These are phyloP conservation scores for Paratinospora sagittata DNA, from an alignment of 164 flowering plant genomes.

Conservation along the genomic window DNA sequence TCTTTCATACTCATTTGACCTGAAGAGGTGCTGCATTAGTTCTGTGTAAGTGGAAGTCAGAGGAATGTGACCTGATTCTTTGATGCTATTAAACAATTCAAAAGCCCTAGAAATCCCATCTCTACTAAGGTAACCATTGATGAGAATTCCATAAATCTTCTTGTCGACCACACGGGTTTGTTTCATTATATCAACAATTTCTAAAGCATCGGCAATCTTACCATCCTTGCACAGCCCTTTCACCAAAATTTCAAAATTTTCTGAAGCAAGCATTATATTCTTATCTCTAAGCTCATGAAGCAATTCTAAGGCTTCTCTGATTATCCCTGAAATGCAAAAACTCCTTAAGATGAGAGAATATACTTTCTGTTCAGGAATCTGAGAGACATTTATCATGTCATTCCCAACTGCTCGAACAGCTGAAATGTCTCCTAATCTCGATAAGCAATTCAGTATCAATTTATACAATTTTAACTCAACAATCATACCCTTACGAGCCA, in stretches of 20 bases:
- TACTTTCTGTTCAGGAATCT: constrained; percentile 37
- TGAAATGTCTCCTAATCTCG: constrained; percentile 45
- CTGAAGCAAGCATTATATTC: constrained; percentile 27
- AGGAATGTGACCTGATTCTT: constrained; percentile 44
- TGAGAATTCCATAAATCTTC: constrained; percentile 45
- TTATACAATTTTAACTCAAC: constrained; percentile 35
- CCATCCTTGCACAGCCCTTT: constrained; percentile 65
- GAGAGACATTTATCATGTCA: constrained; percentile 54
- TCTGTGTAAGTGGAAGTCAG: constrained; percentile 49
- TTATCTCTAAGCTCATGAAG: constrained; percentile 47
- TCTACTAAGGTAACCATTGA: constrained; percentile 50
- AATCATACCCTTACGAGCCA: constrained; percentile 40
- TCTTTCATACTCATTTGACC: constrained; percentile 41
- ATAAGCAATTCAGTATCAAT: constrained; percentile 43
- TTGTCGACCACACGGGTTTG: constrained; percentile 31
- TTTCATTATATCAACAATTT: constrained; percentile 65
- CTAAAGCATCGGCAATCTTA: constrained; percentile 61
- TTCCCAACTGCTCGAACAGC: constrained; percentile 42
- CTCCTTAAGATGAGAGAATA: constrained; percentile 45
- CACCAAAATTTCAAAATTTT: constrained; percentile 44
- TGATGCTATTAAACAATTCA: constrained; percentile 38
- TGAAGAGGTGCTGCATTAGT: constrained; percentile 61
- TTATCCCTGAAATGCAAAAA: constrained; percentile 60
- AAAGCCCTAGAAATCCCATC: constrained; percentile 50
- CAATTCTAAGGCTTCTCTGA: constrained; percentile 62